phyloP scores from a whole-genome alignment of 352 stramenopile species.

The Phytophthora tentaculata region DNA sequence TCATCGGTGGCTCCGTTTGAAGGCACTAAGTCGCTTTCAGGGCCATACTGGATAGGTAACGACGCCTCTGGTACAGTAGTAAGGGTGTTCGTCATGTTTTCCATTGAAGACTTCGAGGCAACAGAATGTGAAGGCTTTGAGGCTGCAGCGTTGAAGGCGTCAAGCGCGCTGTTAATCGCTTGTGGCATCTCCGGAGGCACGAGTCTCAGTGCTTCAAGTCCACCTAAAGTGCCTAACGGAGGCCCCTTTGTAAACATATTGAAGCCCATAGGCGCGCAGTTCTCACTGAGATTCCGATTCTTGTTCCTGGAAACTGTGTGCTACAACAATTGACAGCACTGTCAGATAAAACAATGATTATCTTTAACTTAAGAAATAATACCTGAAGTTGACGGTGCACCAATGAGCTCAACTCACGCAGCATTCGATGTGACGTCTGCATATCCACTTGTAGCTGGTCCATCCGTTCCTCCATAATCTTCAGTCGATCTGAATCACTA shows the following conservation, averaged over 20 bases:
- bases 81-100: slow-evolving; percentile 16
- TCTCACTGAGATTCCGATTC: slow-evolving; percentile 47
- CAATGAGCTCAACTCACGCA: slow-evolving; percentile 50
- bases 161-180: slow-evolving; percentile 6
- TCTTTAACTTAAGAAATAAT: too few species aligned
- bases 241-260: slow-evolving; percentile 13
- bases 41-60: not conserved
- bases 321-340: slow-evolving; percentile 13
- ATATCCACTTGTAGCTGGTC: slow-evolving; percentile 51
- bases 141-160: slow-evolving; percentile 15
- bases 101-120: not conserved
- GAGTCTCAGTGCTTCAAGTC: slow-evolving; percentile 28
- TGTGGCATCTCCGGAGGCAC: slow-evolving; percentile 29
- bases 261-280: slow-evolving; percentile 31
- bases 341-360: not conserved
- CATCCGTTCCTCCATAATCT: slow-evolving; percentile 49
- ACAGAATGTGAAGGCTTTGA: not conserved
- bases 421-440: slow-evolving; percentile 52
- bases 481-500: slow-evolving; percentile 7
- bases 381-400: slow-evolving; percentile 65
- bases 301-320: slow-evolving; percentile 35
- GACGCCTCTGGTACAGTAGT: slow-evolving; percentile 11
- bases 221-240: slow-evolving; percentile 10
- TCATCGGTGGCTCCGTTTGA: slow-evolving; percentile 1
- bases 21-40: slow-evolving; percentile 1